Conservation (phyloP, 73 alveolate species). For the Breviolum minutum region DNA sequence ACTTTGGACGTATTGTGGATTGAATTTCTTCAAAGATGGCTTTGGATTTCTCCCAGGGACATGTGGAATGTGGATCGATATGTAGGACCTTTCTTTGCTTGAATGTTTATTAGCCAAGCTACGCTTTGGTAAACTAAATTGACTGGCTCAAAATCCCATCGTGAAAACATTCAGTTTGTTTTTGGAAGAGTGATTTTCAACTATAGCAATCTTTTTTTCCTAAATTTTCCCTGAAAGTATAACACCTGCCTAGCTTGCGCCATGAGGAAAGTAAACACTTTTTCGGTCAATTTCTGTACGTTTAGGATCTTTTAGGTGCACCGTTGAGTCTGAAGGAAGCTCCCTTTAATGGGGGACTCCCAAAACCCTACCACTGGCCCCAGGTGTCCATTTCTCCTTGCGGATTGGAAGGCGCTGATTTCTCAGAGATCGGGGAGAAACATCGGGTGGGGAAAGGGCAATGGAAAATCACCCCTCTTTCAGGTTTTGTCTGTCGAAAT, state of each 20-base stretch:
- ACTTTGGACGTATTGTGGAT: too few relatives aligned
- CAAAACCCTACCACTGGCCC: background rate
- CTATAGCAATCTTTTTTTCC: background rate
- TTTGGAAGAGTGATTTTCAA: too few relatives aligned
- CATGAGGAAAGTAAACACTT: background rate
- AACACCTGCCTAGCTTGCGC: background rate
- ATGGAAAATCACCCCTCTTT: background rate
- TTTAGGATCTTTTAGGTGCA: background rate
- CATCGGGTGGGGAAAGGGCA: background rate
- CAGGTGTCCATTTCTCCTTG: conserved; percentile 9
- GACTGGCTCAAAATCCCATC: too few relatives aligned
- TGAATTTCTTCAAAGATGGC: too few relatives aligned
- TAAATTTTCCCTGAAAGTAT: too few relatives aligned
- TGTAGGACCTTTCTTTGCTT: too few relatives aligned
- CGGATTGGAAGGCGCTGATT: background rate
- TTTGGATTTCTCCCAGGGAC: too few relatives aligned
- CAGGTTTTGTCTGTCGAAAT: background rate
- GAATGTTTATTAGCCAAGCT: too few relatives aligned
- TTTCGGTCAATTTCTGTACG: background rate
- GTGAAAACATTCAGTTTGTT: too few relatives aligned
- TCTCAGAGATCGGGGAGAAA: background rate
- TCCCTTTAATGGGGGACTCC: background rate
- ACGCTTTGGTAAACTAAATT: too few relatives aligned
- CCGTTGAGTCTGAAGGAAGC: background rate
- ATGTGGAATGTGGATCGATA: too few relatives aligned